Conservation (phyloP, 352 stramenopile species). For the Pythium angustatum region DNA sequence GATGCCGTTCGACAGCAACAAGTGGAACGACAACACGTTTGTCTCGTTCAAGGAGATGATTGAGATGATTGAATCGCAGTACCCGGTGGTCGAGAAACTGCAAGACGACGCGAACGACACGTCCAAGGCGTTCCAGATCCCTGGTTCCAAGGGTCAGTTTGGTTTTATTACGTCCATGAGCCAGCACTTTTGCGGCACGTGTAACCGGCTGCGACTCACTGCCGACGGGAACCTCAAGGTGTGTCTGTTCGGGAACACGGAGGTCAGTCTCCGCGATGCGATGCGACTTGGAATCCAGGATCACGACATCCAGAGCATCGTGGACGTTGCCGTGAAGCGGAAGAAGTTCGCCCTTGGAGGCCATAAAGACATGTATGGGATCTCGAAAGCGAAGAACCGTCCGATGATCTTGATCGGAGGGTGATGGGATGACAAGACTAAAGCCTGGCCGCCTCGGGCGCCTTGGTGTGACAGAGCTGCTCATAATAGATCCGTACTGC, state of each 20-base stretch:
- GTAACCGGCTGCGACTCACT: constrained; percentile 96
- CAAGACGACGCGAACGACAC: constrained; percentile 92
- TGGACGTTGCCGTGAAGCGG: constrained; percentile 88
- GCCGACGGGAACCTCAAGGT: constrained; percentile 95
- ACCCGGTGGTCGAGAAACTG: constrained; percentile 54
- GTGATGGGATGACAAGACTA: constrained; percentile 38
- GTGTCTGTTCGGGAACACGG: constrained; percentile 95
- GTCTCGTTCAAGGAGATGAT: constrained; percentile 95
- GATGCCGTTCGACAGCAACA: constrained; percentile 99
- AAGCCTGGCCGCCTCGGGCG: too few relatives aligned
- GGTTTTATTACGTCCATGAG: constrained; percentile 99
- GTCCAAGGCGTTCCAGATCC: constrained; percentile 92
- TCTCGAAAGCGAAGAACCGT: constrained; percentile 92
- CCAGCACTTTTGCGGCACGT: constrained; percentile 97
- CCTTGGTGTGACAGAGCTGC: not conserved
- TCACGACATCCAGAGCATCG: constrained; percentile 84
- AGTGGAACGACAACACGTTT: constrained; percentile 93
- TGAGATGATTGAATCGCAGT: constrained; percentile 40
- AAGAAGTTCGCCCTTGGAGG: constrained; percentile 95
- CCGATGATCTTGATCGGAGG: constrained; percentile 98
- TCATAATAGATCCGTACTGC: constrained; percentile 1
- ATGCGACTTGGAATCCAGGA: constrained; percentile 81
- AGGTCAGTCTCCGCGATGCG: constrained; percentile 92
- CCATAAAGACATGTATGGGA: constrained; percentile 93
- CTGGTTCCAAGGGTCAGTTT: constrained; percentile 69